Evolutionary conservation across 2,329 filamentous ascomycete genomes (phyloP).

Genomic region (Tothia fuscella): DNA sequence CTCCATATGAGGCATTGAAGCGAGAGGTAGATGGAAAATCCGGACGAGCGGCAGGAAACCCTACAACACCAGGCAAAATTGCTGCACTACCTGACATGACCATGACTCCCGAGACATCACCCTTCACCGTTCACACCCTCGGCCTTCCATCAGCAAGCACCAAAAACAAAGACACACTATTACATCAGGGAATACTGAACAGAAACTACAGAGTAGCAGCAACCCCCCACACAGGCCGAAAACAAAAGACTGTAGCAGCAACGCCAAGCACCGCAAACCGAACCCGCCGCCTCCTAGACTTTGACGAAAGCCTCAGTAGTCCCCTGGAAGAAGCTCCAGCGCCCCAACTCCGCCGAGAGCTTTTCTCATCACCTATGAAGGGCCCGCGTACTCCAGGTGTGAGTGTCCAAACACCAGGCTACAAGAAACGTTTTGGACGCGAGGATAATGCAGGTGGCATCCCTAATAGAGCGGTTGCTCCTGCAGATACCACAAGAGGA

Average conservation of each 20-base stretch:
- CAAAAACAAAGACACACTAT: constrained; percentile 56
- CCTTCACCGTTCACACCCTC: constrained; percentile 33
- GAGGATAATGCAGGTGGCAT: constrained; percentile 1
- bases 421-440: constrained; percentile 17
- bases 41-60: constrained; percentile 27
- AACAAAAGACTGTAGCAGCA: constrained; percentile 13
- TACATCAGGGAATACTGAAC: constrained; percentile 76
- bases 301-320: constrained; percentile 34
- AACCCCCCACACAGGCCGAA: constrained; percentile 59
- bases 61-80: constrained; percentile 25
- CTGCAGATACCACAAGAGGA: not conserved
- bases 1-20: constrained; percentile 64
- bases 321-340: constrained; percentile 54
- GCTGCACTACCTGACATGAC: constrained; percentile 29
- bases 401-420: constrained; percentile 70
- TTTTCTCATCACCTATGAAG: constrained; percentile 68
- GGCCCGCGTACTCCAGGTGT: constrained; percentile 65
- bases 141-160: no score
- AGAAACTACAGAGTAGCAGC: constrained; percentile 92
- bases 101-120: constrained; percentile 36
- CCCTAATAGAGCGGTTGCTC: no score
- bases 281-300: constrained; percentile 17
- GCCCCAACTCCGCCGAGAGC: constrained; percentile 71
- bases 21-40: constrained; percentile 45
- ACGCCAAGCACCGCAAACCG: constrained; percentile 26